Conservation (phyloP, 2,329 filamentous ascomycete genomes). For the Neofusicoccum umdonicola region DNA sequence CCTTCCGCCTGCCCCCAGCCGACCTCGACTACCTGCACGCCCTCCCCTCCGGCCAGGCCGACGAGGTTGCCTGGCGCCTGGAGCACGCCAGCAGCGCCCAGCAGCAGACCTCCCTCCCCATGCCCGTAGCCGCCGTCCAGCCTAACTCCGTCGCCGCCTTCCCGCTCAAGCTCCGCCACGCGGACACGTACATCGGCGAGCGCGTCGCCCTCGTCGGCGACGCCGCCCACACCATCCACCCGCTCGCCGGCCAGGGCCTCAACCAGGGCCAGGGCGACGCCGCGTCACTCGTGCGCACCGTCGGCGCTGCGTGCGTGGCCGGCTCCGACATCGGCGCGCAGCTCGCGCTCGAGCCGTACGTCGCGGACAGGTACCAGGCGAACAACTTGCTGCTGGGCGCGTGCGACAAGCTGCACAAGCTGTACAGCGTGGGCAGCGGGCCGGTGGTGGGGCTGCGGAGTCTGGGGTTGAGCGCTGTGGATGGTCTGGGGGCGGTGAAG, state of each 20-base stretch:
- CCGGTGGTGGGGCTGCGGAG: constrained; percentile 79
- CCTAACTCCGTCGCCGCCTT: constrained; percentile 81
- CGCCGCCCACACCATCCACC: constrained; percentile 92
- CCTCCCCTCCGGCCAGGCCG: constrained; percentile 50
- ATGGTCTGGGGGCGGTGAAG: constrained; percentile 74
- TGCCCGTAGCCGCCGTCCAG: constrained; percentile 68
- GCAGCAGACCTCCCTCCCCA: constrained; percentile 51
- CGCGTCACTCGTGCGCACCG: constrained; percentile 69
- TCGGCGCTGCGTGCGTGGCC: constrained; percentile 73
- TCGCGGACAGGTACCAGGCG: constrained; percentile 72
- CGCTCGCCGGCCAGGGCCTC: constrained; percentile 88
- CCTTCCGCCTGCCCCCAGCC: constrained; percentile 75
- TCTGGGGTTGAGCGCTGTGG: constrained; percentile 71
- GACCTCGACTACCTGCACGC: constrained; percentile 84
- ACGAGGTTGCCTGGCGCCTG: constrained; percentile 60
- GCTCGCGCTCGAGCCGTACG: constrained; percentile 78
- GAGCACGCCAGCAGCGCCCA: constrained; percentile 62
- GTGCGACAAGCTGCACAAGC: constrained; percentile 86
- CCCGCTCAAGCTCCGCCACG: constrained; percentile 85
- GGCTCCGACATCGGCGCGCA: constrained; percentile 83
- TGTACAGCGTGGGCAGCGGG: constrained; percentile 78
- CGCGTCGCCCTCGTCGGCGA: constrained; percentile 91
- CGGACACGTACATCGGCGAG: constrained; percentile 88
- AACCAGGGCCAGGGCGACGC: constrained; percentile 93
- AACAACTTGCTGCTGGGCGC: constrained; percentile 77